Base-by-base conservation (phyloP, 441 rosid genomes). In the Euphorbia celastroides region DNA sequence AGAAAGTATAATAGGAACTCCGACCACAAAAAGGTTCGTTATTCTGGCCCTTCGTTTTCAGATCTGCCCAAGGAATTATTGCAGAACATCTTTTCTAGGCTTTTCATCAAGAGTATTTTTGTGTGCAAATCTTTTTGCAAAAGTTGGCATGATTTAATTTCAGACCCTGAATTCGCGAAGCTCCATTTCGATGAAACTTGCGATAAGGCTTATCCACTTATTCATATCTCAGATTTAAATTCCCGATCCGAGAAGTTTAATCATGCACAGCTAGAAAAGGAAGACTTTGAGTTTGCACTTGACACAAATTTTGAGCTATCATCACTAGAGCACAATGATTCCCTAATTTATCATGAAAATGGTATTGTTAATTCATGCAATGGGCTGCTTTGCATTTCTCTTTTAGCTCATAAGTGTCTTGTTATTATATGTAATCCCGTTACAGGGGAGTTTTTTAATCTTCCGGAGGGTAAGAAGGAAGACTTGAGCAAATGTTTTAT, bases 131-230 rank as follows among this genome's bases (percentile, higher is more conserved):
- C 38, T 3, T 3, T 34, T 34, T 4, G 4, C 38, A 34, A n/a
- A n/a, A n/a, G n/a, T n/a, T n/a, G n/a, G n/a, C n/a, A n/a, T n/a
- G n/a, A n/a, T n/a, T n/a, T n/a, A n/a, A n/a, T 62, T 2, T 62
- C 55, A 5, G 64, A 60, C 41, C 48, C 63, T 60, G 46, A 65
- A 20, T 65, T 63, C 19, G 30, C 66, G 6, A 63, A 46, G 66
- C 66, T 63, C 19, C 68, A 30, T 14, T 59, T 46, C 16, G 48
- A 32, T 13, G 41, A 64, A 30, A 41, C 17, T 26, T 27, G n/a
- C n/a, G n/a, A n/a, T n/a, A n/a, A 59, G 20, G 60, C 54, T 1
- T 65, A 52, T 52, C 68, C 68, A 10, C 36, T 34, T 3, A 34
- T 65, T 23, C 20, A 50, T 13, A 31, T 38, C 11, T 5, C 41